A percentile compares a stretch with the other conserved stretches of the same genome.
Conservation (phyloP, 2,329 filamentous ascomycete genomes). For the Hirsutella rhossiliensis region DNA sequence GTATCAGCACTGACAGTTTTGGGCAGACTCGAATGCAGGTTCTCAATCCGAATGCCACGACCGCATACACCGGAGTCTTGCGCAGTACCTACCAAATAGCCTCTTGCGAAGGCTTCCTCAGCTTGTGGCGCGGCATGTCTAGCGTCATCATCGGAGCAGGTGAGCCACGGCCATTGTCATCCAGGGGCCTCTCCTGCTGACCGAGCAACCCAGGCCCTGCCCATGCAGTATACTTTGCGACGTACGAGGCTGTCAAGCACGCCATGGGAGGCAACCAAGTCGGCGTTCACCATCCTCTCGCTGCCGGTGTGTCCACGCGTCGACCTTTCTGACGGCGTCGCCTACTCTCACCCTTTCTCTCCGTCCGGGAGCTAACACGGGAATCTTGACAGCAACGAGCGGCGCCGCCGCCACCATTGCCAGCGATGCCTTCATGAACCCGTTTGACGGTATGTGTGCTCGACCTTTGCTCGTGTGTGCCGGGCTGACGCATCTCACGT, state of each 20-base stretch:
- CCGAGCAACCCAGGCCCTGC: slow-evolving; percentile 59
- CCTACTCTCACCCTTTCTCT: neutral
- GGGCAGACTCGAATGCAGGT: slow-evolving; percentile 93
- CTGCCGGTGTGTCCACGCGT: slow-evolving; percentile 55
- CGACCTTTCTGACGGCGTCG: neutral
- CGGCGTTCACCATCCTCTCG: slow-evolving; percentile 82
- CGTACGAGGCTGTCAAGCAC: slow-evolving; percentile 95
- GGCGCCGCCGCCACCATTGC: slow-evolving; percentile 93
- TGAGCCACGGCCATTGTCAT: slow-evolving; percentile 29
- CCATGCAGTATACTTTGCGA: slow-evolving; percentile 96
- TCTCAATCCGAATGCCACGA: slow-evolving; percentile 67
- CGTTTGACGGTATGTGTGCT: slow-evolving; percentile 73
- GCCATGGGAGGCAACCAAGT: slow-evolving; percentile 83
- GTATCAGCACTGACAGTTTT: neutral
- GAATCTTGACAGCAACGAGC: slow-evolving; percentile 58
- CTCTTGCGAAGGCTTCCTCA: slow-evolving; percentile 75
- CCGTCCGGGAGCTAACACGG: neutral
- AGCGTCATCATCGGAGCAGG: slow-evolving; percentile 93
- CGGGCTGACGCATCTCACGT: neutral
- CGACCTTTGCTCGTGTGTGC: neutral
- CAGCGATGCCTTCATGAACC: slow-evolving; percentile 98
- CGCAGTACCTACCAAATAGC: slow-evolving; percentile 91
- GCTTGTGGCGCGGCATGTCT: slow-evolving; percentile 91
- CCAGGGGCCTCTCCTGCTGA: neutral
- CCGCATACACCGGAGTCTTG: slow-evolving; percentile 79